Base-by-base conservation (phyloP, 176 grass and related monocot genomes). In the Stipa capillata region DNA sequence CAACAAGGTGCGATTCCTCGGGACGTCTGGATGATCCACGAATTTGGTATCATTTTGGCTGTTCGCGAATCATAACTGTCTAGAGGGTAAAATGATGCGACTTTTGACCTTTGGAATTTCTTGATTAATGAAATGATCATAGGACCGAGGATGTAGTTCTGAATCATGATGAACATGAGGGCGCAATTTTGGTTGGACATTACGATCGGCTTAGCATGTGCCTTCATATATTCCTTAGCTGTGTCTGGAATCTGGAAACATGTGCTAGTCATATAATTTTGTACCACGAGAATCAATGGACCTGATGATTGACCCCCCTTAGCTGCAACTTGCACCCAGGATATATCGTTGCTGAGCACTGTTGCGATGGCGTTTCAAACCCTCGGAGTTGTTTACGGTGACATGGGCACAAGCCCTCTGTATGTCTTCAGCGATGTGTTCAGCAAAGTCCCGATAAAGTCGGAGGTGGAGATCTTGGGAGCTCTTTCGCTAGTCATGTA, bases 351-450 rank as follows among this genome's bases (percentile, higher is more conserved):
- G 50, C 73, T 89, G 85, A 82, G 85, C 82, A 98, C 83, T 7
- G 16, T 87, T 6, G 87, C 92, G 23, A 91, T 98, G 96, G 96
- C 96, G 20, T 98, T 98, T 61, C 96, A 98, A 53, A 98, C 96
- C 39, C 90, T 98, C 23, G 96, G 96, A 37, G 96, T 98, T 33
- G 96, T 98, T 2, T 98, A 98, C 18, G 96, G 96, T 32, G 96
- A 98, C 88, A 89, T 98, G 96, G 96, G 96, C 0, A 98, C 96
- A 8, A 98, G 96, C 55, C 96, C 96, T 80, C 86, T 98, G 0
- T 98, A 98, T 48, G 96, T 98, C 42, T 98, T 95, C 77, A 98
- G 92, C 70, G 96, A 98, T 60, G 92, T 98, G 55, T 98, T 98
- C 74, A 98, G 92, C 84, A 98, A 98, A 80, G 96, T 98, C 47